Base-by-base conservation (phyloP, 768 basidiomycete genomes). In the Rubroboletus satanas region DNA sequence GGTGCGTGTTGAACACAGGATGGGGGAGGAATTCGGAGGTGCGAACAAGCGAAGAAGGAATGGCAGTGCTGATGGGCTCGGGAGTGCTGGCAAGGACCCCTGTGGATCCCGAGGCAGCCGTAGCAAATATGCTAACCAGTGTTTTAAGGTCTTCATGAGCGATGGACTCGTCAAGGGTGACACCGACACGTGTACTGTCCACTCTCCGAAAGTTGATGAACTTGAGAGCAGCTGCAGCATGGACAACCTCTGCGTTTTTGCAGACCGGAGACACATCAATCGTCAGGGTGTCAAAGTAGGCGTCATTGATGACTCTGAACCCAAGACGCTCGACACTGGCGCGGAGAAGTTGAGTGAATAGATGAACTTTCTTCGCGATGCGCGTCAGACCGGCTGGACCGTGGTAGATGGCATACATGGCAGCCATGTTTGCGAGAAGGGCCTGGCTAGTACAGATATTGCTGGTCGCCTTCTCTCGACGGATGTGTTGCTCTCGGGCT, bases 361-460 rank as follows among this genome's bases (percentile, higher is more conserved):
- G 79, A 70, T 98, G 93, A n/a, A 98, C 90, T 73, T 90, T 93
- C 67, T 81, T 77, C 18, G 93, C 94, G 59, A 98, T 98, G 44
- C 83, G 83, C 54, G 78, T 76, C 29, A 99, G 79, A 54, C 95
- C 94, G 42, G 77, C 79, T 0, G 97, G 90, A 11, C 97, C 97
- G 66, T 99, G 97, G 70, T 97, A 98, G 21, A 98, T 84, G 7
- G 94, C 94, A 67, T 93, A 94, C 96, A 99, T 98, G 35, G 95
- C 94, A 18, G 97, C 93, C 93, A 98, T 98, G 74, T 99, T 99
- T 18, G 97, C 97, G 28, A 99, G 88, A 17, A 99, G 83, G 0
- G 93, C 97, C 73, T 99, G 95, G 61, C 90, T 92, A 7, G 97
- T 99, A 69, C 97, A 99, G 55, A 99, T 97, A 67, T 98, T 98